Percentiles rank a stretch among this genome's conserved stretches.
phyloP scores from a whole-genome alignment of 2,329 filamentous ascomycete species.

The Diaporthe aspalathi region DNA sequence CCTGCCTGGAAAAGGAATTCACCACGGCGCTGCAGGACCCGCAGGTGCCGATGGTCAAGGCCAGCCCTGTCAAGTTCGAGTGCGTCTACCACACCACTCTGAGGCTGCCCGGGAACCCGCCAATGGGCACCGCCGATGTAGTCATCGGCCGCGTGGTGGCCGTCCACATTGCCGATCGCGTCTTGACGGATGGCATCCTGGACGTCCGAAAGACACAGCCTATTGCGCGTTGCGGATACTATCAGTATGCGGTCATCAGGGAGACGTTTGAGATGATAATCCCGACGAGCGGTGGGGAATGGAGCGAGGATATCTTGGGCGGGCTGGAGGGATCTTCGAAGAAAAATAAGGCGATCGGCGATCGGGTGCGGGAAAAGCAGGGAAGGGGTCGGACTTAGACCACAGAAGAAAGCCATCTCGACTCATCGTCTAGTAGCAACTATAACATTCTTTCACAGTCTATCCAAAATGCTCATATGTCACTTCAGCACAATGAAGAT shows the following conservation, averaged over 20 bases:
- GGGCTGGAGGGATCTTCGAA: slow-evolving; percentile 40
- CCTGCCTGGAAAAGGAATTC: slow-evolving; percentile 60
- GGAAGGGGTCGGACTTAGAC: not conserved
- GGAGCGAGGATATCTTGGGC: slow-evolving; percentile 39
- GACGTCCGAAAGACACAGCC: slow-evolving; percentile 68
- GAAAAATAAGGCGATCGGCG: slow-evolving; percentile 22
- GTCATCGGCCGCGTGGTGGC: slow-evolving; percentile 68
- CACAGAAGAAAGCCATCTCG: not conserved
- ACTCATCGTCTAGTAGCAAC: not conserved
- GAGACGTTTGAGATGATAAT: slow-evolving; percentile 70
- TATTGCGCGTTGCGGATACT: slow-evolving; percentile 71
- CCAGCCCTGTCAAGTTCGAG: slow-evolving; percentile 68
- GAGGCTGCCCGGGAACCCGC: slow-evolving; percentile 65
- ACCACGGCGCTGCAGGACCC: slow-evolving; percentile 48
- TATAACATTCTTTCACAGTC: not conserved
- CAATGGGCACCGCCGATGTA: slow-evolving; percentile 67
- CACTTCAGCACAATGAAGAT: no score
- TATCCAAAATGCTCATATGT: not conserved
- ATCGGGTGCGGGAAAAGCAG: not conserved
- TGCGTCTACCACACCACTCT: slow-evolving; percentile 67
- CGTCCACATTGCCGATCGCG: slow-evolving; percentile 66
- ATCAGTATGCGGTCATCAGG: slow-evolving; percentile 66
- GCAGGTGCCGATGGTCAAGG: slow-evolving; percentile 62
- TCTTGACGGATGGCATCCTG: slow-evolving; percentile 65
- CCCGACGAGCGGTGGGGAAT: slow-evolving; percentile 47